These are phyloP conservation scores for Actinomortierella wolfii DNA, from an alignment of 371 early-diverging fungal genomes.

Conservation along the genomic window DNA sequence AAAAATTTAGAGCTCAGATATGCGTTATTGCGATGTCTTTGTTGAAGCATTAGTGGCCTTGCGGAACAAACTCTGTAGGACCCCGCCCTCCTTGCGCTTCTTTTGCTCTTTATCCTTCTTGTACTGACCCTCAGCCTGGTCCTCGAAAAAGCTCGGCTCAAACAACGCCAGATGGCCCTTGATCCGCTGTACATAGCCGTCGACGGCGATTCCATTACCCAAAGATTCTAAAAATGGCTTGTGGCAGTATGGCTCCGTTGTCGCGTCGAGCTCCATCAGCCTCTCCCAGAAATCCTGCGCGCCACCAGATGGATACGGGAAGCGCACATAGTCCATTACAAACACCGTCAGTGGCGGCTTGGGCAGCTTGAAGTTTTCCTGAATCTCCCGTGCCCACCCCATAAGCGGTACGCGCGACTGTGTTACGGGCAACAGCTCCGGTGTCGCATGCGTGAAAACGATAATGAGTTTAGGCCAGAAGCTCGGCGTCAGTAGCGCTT, in stretches of 20 bases:
- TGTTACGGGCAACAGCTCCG: constrained; percentile 21
- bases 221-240: constrained; percentile 40
- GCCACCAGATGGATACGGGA: constrained; percentile 37
- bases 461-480: constrained; percentile 45
- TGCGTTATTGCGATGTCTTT: too few species aligned
- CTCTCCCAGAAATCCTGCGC: constrained; percentile 44
- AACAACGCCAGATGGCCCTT: constrained; percentile 40
- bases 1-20: too few species aligned
- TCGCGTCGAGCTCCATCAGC: constrained; percentile 43
- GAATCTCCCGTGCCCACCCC: constrained; percentile 42
- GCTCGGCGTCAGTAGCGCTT: constrained; percentile 32
- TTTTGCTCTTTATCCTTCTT: constrained; percentile 25
- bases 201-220: constrained; percentile 31
- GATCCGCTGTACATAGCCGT: constrained; percentile 38
- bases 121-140: constrained; percentile 42
- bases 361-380: constrained; percentile 30
- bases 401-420: constrained; percentile 24
- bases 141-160: constrained; percentile 41
- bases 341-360: constrained; percentile 34
- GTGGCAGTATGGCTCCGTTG: constrained; percentile 32
- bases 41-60: too few species aligned
- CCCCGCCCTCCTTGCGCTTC: constrained; percentile 24
- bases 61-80: too few species aligned
- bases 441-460: constrained; percentile 41
- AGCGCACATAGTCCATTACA: constrained; percentile 41